Evolutionary conservation across 2,329 filamentous ascomycete genomes (phyloP), one percentile per base, ranked within the genome.

Genomic region (Helotiales sp.): DNA sequence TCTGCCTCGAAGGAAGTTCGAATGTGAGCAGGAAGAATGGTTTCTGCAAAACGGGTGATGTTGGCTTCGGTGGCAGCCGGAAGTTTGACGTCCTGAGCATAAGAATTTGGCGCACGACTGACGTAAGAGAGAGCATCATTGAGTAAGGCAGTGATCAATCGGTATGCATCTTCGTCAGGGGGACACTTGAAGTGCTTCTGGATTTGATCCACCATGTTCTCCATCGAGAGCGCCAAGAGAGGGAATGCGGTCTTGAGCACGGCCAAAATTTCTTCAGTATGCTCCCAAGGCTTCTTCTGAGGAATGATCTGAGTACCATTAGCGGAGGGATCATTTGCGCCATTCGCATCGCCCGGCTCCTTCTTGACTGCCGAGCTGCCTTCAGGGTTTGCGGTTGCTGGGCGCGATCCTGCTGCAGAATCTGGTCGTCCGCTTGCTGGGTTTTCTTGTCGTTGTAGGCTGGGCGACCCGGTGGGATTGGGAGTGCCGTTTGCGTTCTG

Each of bases 151-250:
- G 98, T 95, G 72, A 99, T 99, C 17, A 99, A 85, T 59, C 96
- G 88, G 79, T 98, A 98, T 1, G 96, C 96, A 81, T 99, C 96
- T 78, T 99, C 96, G 75, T 99, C 96, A 0, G 95, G 95, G 15
- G 95, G 95, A 75, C 96, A 98, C 81, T 99, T 99, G 87, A 99
- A 99, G 80, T 98, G 91, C 84, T 98, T 98, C 79, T 96, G 92
- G 67, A 99, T 97, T 80, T 98, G 95, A 77, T 99, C 96, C 32
- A 98, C 94, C 93, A 98, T 99, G 0, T 95, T 97, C 82, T 99
- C 96, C 96, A 99, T 98, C 0, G 95, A 97, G 50, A 98, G 83
- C 10, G 96, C 96, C 73, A 99, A 86, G 20, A 99, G 85, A 26
- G 96, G 96, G 84, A 98, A 99, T 0, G 95, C 94, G 6, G 96